phyloP scores from a whole-genome alignment of 2,329 filamentous ascomycete species.

The Pyrenochaeta sp. region DNA sequence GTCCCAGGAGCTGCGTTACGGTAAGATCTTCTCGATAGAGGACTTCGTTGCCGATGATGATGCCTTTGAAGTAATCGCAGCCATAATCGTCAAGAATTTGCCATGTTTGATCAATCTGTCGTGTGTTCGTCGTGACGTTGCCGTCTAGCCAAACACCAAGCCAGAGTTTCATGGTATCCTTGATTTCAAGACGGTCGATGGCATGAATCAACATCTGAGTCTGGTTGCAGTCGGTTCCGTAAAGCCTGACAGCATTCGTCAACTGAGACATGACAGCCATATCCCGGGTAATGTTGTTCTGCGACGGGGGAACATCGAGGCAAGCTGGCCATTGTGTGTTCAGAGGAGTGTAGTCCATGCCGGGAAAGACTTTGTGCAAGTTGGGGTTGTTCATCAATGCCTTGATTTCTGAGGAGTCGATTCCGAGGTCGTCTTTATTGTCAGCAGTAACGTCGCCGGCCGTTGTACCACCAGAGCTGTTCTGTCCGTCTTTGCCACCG shows the following conservation, averaged over 20 bases:
- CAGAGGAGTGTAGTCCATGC: slow-evolving; percentile 93
- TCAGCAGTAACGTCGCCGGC: slow-evolving; percentile 64
- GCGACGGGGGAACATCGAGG: slow-evolving; percentile 76
- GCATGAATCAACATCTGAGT: slow-evolving; percentile 91
- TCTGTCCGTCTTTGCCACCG: slow-evolving; percentile 32
- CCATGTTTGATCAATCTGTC: slow-evolving; percentile 87
- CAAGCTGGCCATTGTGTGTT: slow-evolving; percentile 91
- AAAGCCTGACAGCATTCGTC: slow-evolving; percentile 85
- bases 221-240: slow-evolving; percentile 97
- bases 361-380: slow-evolving; percentile 92
- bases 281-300: slow-evolving; percentile 94
- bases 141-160: slow-evolving; percentile 90
- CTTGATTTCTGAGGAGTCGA: slow-evolving; percentile 81
- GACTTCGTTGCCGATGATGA: slow-evolving; percentile 70
- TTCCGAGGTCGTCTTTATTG: slow-evolving; percentile 73
- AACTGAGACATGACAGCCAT: slow-evolving; percentile 88
- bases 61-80: slow-evolving; percentile 64
- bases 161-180: slow-evolving; percentile 82
- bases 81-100: slow-evolving; percentile 71
- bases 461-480: slow-evolving; percentile 22
- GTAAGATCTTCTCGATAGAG: slow-evolving; percentile 72
- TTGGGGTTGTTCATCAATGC: slow-evolving; percentile 78
- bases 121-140: slow-evolving; percentile 81
- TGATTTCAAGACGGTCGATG: slow-evolving; percentile 75
- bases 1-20: slow-evolving; percentile 64